phyloP scores from a whole-genome alignment of 306 rosid species.

The Fragaria vesca region DNA sequence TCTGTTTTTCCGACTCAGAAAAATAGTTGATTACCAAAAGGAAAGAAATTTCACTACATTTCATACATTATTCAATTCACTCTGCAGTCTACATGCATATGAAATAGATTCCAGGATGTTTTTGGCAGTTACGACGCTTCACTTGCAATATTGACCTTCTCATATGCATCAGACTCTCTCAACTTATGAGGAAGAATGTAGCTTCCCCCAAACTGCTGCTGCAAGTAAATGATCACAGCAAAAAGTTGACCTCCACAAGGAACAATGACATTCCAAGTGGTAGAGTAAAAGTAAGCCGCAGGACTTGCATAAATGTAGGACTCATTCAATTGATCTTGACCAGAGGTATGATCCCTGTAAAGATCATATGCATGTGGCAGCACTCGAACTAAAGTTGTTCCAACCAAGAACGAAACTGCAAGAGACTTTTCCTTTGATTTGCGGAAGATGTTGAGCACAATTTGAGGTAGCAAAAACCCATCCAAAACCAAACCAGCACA shows the following conservation, averaged over 20 bases:
- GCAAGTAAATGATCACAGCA: conserved; percentile 51
- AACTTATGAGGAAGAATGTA: conserved; percentile 39
- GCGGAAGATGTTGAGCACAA: not conserved
- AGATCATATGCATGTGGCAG: conserved; percentile 59
- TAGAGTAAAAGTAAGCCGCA: conserved; percentile 27
- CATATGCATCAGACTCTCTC: conserved; percentile 19
- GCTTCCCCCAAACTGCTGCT: conserved; percentile 51
- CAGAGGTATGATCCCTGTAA: conserved; percentile 29
- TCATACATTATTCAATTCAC: not conserved
- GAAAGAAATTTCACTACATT: not conserved
- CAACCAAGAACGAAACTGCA: too few species aligned
- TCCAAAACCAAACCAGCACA: not conserved
- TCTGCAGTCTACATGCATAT: not conserved
- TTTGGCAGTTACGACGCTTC: conserved; percentile 25
- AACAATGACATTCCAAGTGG: conserved; percentile 11
- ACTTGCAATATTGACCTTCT: conserved; percentile 31
- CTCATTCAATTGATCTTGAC: not conserved
- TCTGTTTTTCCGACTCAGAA: not conserved
- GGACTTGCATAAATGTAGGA: conserved; percentile 45
- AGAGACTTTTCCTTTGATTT: too few species aligned
- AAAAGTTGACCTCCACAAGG: conserved; percentile 40
- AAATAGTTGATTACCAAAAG: not conserved
- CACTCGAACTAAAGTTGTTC: conserved; percentile 35
- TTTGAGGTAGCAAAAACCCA: not conserved
- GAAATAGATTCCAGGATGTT: not conserved